phyloP scores from a whole-genome alignment of 768 basidiomycete genomes.

The Rhizopogon roseolus region DNA sequence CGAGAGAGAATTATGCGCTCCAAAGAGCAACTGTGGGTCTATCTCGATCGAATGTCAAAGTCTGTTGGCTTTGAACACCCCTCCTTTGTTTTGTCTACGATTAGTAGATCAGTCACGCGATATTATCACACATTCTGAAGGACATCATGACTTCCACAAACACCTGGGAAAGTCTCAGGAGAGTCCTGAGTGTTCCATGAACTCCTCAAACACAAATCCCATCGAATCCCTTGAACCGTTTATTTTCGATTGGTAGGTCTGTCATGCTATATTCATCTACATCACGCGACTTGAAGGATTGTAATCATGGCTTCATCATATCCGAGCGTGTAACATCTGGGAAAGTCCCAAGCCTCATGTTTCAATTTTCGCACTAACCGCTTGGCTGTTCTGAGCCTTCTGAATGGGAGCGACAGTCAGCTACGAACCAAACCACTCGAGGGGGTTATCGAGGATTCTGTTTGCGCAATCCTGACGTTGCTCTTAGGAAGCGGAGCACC shows the following conservation, averaged over 20 bases:
- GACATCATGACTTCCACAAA: slow-evolving; percentile 37
- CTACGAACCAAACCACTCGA: slow-evolving; percentile 49
- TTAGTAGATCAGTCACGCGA: slow-evolving; percentile 37
- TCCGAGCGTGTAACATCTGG: slow-evolving; percentile 31
- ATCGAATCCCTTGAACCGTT: no score
- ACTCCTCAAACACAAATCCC: no score
- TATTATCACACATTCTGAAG: slow-evolving; percentile 36
- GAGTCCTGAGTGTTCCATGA: no score
- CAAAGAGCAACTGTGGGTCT: slow-evolving; percentile 42
- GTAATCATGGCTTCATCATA: slow-evolving; percentile 43
- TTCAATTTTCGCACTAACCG: slow-evolving; percentile 11
- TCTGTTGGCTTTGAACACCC: slow-evolving; percentile 17
- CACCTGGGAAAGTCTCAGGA: slow-evolving; percentile 43
- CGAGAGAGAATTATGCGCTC: slow-evolving; percentile 41
- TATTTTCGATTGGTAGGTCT: slow-evolving; percentile 24
- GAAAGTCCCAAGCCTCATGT: slow-evolving; percentile 43
- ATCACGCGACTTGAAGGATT: slow-evolving; percentile 38
- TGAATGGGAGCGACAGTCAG: slow-evolving; percentile 42
- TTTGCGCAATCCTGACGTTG: no score
- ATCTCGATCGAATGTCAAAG: not conserved
- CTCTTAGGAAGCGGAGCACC: no score
- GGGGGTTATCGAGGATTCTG: slow-evolving; percentile 26
- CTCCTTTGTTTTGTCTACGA: slow-evolving; percentile 33
- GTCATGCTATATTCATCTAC: slow-evolving; percentile 38
- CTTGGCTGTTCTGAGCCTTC: slow-evolving; percentile 2